These are phyloP conservation scores for Lichina pygmaea DNA, from an alignment of 495 filamentous ascomycete species.

Conservation along the genomic window DNA sequence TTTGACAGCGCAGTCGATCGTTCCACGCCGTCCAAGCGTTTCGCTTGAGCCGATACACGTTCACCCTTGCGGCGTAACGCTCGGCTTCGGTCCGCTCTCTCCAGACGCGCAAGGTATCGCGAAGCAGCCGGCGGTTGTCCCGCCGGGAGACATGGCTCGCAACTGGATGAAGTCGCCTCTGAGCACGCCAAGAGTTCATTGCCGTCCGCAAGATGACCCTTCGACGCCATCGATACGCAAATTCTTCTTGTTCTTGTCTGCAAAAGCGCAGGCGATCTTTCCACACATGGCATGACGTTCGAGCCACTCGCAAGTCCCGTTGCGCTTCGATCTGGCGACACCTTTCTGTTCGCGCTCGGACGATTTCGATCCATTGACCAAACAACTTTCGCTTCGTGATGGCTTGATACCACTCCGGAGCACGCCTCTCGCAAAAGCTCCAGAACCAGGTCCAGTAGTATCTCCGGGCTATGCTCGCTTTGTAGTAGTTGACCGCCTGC, in stretches of 20 bases:
- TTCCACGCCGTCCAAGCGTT: conserved; percentile 41
- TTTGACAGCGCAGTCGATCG: conserved; percentile 29
- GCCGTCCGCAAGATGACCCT: conserved; percentile 1
- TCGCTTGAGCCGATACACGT: conserved; percentile 23
- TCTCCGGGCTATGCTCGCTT: conserved; percentile 17
- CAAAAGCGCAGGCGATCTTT: not conserved
- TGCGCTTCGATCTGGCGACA: not conserved
- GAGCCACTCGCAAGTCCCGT: not conserved
- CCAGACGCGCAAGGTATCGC: conserved; percentile 24
- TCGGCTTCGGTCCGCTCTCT: conserved; percentile 19
- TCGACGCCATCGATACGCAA: not conserved
- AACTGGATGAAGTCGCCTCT: conserved; percentile 19
- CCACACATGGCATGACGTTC: not conserved
- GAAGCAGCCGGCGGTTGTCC: conserved; percentile 14
- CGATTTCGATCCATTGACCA: conserved; percentile 7
- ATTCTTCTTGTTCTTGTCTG: not conserved
- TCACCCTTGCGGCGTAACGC: conserved; percentile 25
- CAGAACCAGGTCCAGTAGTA: conserved; percentile 30
- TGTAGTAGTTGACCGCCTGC: conserved; percentile 17
- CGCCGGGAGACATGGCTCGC: not conserved
- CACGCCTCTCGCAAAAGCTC: conserved; percentile 23
- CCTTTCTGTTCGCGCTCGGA: conserved; percentile 1
- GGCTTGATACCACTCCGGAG: conserved; percentile 23
- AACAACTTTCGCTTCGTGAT: conserved; percentile 20
- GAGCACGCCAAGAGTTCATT: conserved; percentile 6